Evolutionary conservation across 495 filamentous ascomycete species (phyloP), one percentile per base, ranked within the genome.

Genomic region (Podospora tetraspora): DNA sequence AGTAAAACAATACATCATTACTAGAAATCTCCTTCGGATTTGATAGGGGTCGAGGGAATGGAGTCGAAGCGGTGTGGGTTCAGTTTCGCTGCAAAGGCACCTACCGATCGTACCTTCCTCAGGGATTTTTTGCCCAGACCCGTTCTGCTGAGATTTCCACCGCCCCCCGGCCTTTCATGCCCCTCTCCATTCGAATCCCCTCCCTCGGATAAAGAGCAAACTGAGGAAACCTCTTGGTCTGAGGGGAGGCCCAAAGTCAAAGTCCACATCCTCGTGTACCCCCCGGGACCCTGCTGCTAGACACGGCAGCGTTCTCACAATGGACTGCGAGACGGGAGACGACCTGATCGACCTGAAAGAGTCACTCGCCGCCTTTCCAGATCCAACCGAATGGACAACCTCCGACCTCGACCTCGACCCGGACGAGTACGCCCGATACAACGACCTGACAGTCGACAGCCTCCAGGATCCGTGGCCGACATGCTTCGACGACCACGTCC

Each of bases 371-470:
- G 25, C 63, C 57, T 16, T 25, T 11, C 63, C 64, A 19, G 32
- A 56, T 16, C 56, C 30, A 8, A 69, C 66, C 4, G 63, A 66
- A 21, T 61, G 30, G 56, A 3, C 21, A 3, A 27, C 64, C 1
- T 71, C 64, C 3, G 29, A 27, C 62, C 61, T 66, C 37, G 66
- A 70, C 6, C 72, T 69, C 19, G 77, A 77, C 11, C 32, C 32
- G 32, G 32, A 3, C 57, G 74, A 81, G 32, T 86, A 85, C 66
- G 84, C 83, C 10, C 75, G 79, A 37, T 34, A 34, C 30, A 79
- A 80, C 57, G 73, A 77, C 22, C 62, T 85, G 12, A 77, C 81
- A 0, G 61, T 76, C 22, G 75, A 84, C 67, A 72, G 70, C 27
- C 62, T 67, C 10, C 6, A 61, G 3, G 56, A 73, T 24, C 64